These are phyloP conservation scores for Vachellia pachyceras DNA, from an alignment of 306 rosid species.

Conservation along the genomic window DNA sequence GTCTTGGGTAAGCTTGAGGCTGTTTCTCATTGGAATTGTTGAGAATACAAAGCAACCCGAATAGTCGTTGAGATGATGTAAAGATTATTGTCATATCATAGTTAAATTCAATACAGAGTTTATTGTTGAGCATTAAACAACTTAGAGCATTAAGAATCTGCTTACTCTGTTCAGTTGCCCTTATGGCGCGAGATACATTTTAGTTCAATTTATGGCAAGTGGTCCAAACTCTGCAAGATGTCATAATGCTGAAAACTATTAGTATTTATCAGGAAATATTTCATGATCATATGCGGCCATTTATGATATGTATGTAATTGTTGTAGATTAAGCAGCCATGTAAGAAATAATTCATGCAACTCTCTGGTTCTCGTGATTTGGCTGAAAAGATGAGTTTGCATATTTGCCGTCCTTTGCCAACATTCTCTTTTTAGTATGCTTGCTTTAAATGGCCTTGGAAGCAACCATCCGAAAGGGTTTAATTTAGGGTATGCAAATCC, in stretches of 20 bases:
- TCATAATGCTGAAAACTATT: not conserved
- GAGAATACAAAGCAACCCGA: slow-evolving; percentile 21
- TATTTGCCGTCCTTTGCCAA: not conserved
- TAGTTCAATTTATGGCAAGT: not conserved
- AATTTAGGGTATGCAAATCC: not conserved
- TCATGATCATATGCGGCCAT: slow-evolving; percentile 20
- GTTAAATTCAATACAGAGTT: slow-evolving; percentile 2
- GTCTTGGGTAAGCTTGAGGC: slow-evolving; percentile 64
- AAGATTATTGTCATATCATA: not conserved
- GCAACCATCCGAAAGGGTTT: not conserved
- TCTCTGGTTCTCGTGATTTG: not conserved
- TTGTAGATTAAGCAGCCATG: slow-evolving; percentile 4
- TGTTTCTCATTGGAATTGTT: not conserved
- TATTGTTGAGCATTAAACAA: slow-evolving; percentile 16
- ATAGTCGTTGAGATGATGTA: slow-evolving; percentile 3
- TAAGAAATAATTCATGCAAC: slow-evolving; percentile 8
- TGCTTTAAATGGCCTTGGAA: slow-evolving; percentile 25
- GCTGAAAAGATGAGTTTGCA: slow-evolving; percentile 3
- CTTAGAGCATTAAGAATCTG: slow-evolving; percentile 22
- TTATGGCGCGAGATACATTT: not conserved
- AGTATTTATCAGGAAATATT: slow-evolving; percentile 7
- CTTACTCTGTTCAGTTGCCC: slow-evolving; percentile 8
- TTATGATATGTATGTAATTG: not conserved
- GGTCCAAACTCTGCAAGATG: slow-evolving; percentile 17
- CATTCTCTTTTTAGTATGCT: slow-evolving; percentile 1